These are phyloP conservation scores for Urtica urens DNA, from an alignment of 306 rosid species.

Conservation along the genomic window DNA sequence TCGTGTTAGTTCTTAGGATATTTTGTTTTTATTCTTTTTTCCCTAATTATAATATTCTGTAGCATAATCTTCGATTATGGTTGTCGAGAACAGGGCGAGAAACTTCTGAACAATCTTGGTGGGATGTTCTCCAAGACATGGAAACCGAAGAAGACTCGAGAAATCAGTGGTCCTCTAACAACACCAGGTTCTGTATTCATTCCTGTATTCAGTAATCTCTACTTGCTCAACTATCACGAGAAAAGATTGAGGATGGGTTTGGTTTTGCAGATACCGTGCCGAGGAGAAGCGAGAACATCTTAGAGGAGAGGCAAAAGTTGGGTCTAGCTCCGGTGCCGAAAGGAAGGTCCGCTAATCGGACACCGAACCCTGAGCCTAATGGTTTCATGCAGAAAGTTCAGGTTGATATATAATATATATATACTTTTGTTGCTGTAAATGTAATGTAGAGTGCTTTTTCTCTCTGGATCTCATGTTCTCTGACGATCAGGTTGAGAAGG, in stretches of 20 bases:
- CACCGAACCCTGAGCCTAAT: slow-evolving; percentile 48
- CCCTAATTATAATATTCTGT: neutral
- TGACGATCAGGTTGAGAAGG: slow-evolving; percentile 62
- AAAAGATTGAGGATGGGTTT: neutral
- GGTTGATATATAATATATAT: slow-evolving; percentile 39
- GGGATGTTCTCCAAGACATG: slow-evolving; percentile 84
- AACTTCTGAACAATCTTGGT: slow-evolving; percentile 83
- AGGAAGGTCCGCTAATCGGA: slow-evolving; percentile 38
- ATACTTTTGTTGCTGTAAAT: too few relatives aligned
- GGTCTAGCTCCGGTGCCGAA: slow-evolving; percentile 48
- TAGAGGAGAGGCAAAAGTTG: slow-evolving; percentile 50
- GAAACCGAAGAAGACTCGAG: slow-evolving; percentile 71
- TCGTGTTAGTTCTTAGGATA: slow-evolving; percentile 35
- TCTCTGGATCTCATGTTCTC: neutral
- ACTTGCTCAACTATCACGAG: neutral
- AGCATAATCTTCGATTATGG: neutral
- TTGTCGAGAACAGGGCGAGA: slow-evolving; percentile 61
- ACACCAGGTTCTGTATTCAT: slow-evolving; percentile 66
- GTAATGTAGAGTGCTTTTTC: too few relatives aligned
- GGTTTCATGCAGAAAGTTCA: slow-evolving; percentile 55
- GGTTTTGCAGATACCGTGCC: slow-evolving; percentile 36
- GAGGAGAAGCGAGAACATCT: slow-evolving; percentile 20
- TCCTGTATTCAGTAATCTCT: slow-evolving; percentile 2
- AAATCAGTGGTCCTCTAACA: slow-evolving; percentile 58
- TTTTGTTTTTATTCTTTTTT: neutral